Evolutionary conservation across 208 protist species (phyloP), one percentile per base, ranked within the genome.

Genomic region (Leptomonas pyrrhocoris): DNA sequence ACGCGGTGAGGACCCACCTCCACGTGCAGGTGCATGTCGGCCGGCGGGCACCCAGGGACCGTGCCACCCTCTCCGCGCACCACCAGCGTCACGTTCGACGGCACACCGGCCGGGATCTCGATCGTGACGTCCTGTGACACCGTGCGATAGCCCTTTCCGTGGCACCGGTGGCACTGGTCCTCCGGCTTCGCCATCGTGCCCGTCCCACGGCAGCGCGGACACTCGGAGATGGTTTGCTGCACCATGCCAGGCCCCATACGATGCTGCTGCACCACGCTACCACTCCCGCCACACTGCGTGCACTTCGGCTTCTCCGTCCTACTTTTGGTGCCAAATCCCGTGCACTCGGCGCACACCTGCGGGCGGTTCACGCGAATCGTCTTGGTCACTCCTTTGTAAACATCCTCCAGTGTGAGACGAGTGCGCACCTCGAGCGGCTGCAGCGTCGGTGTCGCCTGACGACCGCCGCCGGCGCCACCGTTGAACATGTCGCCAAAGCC

Each of bases 11-110:
- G 81, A 43, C 93, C 94, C 63, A 99, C 81, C 59, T 98, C 83
- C 15, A 99, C 49, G 40, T 99, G 88, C 34, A 99, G 88, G 60
- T 99, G 90, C 56, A 99, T 83, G 73, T 99, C 98, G n/a, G 98
- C 98, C 15, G 98, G 84, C 42, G 89, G 80, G 4, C 94, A 89
- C 23, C 91, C 92, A 13, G 97, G 97, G 57, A 96, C 93, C 45
- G 95, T 85, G 23, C 98, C 97, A 51, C 95, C 98, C 81, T 99
- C 98, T 38, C 97, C 98, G 25, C 83, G 74, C 56, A 99, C 98
- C 13, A 93, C 87, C 55, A 99, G 91, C 51, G 98, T 98, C 68
- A 99, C 95, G 56, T 95, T 92, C 42, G 98, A 74, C 27, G 92
- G 89, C 83, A 99, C 98, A 53, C 98, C 98, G 6, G 90, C 80